Evolutionary conservation across 148 eudicot species (phyloP).

Genomic region (Vaccinium myrtillus): DNA sequence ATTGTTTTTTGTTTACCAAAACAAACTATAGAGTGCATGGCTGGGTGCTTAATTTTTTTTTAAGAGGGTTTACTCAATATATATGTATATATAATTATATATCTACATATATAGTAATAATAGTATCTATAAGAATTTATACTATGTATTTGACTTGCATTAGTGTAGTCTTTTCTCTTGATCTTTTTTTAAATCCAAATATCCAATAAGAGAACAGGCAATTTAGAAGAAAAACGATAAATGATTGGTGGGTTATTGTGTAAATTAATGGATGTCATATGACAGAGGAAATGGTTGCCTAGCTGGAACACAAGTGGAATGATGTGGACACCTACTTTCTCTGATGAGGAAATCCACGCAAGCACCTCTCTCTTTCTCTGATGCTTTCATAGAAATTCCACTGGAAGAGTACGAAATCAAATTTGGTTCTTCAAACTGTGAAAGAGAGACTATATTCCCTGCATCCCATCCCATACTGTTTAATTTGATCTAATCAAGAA

Average conservation of each 20-base stretch:
- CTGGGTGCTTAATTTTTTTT: too few relatives aligned
- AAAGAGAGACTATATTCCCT: too few relatives aligned
- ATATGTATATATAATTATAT: too few relatives aligned
- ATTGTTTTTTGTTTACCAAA: too few relatives aligned
- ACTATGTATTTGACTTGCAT: neutral
- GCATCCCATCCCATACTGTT: too few relatives aligned
- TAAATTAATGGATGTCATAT: neutral
- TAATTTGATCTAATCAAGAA: too few relatives aligned
- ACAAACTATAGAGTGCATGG: too few relatives aligned
- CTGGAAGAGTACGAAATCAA: neutral
- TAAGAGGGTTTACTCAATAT: too few relatives aligned
- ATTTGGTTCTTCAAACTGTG: neutral
- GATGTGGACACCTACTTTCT: constrained; percentile 7
- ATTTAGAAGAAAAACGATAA: neutral
- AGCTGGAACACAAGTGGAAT: constrained; percentile 10
- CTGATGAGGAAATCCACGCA: neutral
- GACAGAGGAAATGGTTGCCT: neutral
- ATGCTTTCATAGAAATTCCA: too few relatives aligned
- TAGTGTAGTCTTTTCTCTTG: neutral
- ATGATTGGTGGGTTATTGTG: neutral
- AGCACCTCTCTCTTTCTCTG: neutral
- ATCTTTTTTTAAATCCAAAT: neutral
- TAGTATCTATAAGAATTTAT: too few relatives aligned
- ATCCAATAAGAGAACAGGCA: neutral
- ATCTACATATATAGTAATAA: too few relatives aligned